phyloP scores from a whole-genome alignment of 2,329 filamentous ascomycete genomes.

The Colletotrichum karsti region DNA sequence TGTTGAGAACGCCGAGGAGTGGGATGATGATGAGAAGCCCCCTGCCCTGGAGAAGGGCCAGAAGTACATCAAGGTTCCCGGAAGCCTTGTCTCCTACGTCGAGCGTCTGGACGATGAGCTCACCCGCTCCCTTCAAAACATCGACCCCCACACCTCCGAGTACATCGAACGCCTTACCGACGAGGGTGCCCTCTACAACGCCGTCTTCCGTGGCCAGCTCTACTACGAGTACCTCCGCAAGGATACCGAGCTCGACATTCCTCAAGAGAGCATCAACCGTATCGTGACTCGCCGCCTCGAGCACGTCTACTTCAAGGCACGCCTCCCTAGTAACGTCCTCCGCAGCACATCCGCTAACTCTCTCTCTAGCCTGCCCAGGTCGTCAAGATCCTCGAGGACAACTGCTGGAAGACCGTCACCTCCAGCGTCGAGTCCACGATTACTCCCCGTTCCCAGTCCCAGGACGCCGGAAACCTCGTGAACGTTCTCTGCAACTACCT shows the following conservation, averaged over 20 bases:
- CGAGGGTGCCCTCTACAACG: conserved; percentile 89
- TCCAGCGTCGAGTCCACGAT: conserved; percentile 77
- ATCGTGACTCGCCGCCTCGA: conserved; percentile 93
- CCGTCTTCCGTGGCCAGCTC: conserved; percentile 86
- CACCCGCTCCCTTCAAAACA: conserved; percentile 94
- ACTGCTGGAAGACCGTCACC: conserved; percentile 86
- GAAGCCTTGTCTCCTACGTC: conserved; percentile 92
- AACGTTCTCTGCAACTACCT: conserved; percentile 93
- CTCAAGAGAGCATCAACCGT: conserved; percentile 90
- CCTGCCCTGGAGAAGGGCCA: conserved; percentile 78
- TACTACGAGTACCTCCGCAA: conserved; percentile 87
- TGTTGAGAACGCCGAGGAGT: conserved; percentile 92
- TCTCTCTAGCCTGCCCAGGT: conserved; percentile 79
- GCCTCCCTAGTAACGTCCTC: conserved; percentile 25
- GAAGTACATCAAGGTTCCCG: conserved; percentile 88
- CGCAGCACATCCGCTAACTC: conserved; percentile 28
- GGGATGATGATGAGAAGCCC: conserved; percentile 98
- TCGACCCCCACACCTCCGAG: conserved; percentile 98
- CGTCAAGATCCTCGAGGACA: conserved; percentile 92
- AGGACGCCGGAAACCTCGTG: conserved; percentile 80
- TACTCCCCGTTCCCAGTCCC: conserved; percentile 74
- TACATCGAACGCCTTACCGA: conserved; percentile 96
- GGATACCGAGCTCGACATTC: conserved; percentile 73
- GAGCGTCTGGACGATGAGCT: conserved; percentile 98
- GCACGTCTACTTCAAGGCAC: conserved; percentile 97